Evolutionary conservation across 1,284 basidiomycete genomes (phyloP).

Genomic region (Boletellus deceptivus): DNA sequence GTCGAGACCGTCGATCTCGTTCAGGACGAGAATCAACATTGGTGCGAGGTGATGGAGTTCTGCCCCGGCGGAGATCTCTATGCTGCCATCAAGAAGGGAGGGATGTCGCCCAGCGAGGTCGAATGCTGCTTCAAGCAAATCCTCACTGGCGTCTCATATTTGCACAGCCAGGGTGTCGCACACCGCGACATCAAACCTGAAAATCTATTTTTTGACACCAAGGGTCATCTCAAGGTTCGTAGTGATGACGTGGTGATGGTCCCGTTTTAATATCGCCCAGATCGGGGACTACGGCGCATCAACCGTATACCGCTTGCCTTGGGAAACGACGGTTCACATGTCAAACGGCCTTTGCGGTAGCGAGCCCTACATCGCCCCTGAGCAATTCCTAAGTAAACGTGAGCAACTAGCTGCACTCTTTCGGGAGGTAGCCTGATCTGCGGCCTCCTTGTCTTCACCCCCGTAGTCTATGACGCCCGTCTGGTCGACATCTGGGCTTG

Average conservation of each 20-base stretch:
- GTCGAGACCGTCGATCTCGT: constrained; percentile 99
- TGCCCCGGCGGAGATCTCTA: constrained; percentile 97
- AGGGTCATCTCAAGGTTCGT: constrained; percentile 89
- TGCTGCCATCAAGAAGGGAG: constrained; percentile 96
- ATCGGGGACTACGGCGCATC: constrained; percentile 99
- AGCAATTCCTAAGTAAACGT: constrained; percentile 96
- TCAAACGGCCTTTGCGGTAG: constrained; percentile 96
- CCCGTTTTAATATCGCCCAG: constrained; percentile 39
- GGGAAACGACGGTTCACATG: constrained; percentile 97
- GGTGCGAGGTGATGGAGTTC: constrained; percentile 99
- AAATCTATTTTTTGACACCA: constrained; percentile 91
- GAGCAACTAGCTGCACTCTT: constrained; percentile 43
- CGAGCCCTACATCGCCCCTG: constrained; percentile 98
- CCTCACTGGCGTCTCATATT: constrained; percentile 82
- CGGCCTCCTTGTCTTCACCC: constrained; percentile 13
- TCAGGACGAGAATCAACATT: constrained; percentile 93
- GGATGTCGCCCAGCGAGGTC: constrained; percentile 92
- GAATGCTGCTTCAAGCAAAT: constrained; percentile 99
- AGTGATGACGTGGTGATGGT: background rate
- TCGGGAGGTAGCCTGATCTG: constrained; percentile 28
- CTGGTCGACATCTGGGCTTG: constrained; percentile 98
- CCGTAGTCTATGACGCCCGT: constrained; percentile 91
- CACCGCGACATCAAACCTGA: constrained; percentile 99
- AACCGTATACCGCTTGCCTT: constrained; percentile 96
- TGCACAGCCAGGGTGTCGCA: constrained; percentile 95